Evolutionary conservation across 148 eudicot species (phyloP), one percentile per base, ranked within the genome.

Genomic region (Hydrangea macrophylla): DNA sequence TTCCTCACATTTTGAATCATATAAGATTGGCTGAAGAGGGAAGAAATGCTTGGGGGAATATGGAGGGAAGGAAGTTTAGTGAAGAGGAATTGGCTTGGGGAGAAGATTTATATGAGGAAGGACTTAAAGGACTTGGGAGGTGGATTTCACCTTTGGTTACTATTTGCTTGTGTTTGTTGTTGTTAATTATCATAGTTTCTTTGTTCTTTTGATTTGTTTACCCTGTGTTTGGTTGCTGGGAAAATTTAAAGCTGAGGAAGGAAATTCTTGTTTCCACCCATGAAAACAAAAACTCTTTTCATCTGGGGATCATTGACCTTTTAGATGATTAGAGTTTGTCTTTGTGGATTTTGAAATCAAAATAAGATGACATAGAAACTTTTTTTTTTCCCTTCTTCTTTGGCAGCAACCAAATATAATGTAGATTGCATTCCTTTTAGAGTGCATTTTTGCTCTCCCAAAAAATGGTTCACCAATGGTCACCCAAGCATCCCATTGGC

Each of bases 21-120:
- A 79, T 79, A 9, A 37, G 50, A 39, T 63, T 75, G 60, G 39
- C 79, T 26, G 79, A 79, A 64, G 69, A 75, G 25, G 82, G 37
- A 40, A 51, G 35, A 33, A 40, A 10, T 33, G 6, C 53, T 45
- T 60, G 22, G 5, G 5, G 12, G 63, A 42, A 5, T 12, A 22
- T 27, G 32, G 58, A 63, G 56, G 60, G 32, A 32, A 66, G 39
- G 5, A 67, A 53, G 51, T 32, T 62, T 50, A 62, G 23, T 55
- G 64, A 67, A 32, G 71, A 71, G 61, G 67, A 55, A 28, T 58
- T 79, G 60, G 76, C 73, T 13, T 68, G 73, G 82, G 58, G 35
- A 40, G 70, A 56, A 40, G 74, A 71, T 76, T 72, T 76, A 22
- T 75, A 67, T 58, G 69, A 66, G 22, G 73, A 58, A 32, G 71